Evolutionary conservation across 441 rosid species (phyloP), one percentile per base, ranked within the genome.

Genomic region (Corymbia citriodora): DNA sequence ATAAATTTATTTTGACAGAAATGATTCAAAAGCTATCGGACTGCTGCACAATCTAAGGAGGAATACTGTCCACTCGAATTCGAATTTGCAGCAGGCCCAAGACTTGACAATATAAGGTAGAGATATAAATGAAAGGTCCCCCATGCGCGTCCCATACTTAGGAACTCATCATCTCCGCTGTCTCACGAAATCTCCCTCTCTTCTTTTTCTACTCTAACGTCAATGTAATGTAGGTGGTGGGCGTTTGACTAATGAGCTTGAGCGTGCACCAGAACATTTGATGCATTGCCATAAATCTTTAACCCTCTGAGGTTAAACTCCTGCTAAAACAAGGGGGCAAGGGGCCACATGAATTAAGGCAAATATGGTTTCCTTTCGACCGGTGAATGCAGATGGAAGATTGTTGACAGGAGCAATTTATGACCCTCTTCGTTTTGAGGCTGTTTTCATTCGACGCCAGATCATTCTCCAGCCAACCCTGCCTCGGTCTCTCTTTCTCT

Each of bases 361-460:
- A 81, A 81, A 81, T 14, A 13, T 45, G 53, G 2, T 91, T 96
- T 93, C 92, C 88, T 91, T 93, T 93, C 92, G 92, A 89, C 90
- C 89, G 96, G 96, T 92, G 93, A 91, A 92, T 25, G 52, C 70
- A 82, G 92, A 91, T 96, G 92, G 92, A 92, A 93, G 86, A 93
- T 90, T 89, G 89, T 91, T 86, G 90, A 92, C 99, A 97, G 99
- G 83, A 90, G 89, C 74, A 92, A 96, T 94, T 96, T 93, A 95
- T 95, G 92, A 94, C 89, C 92, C 94, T 91, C 90, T 93, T 92
- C n/a, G 88, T 92, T 92, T 8, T 48, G 92, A 91, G 93, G 96
- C 94, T 94, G 93, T 96, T 96, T 94, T 94, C 97, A 93, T 92
- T 94, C 96, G 96, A 95, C 97, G 91, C 92, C 95, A 94, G 92